These are phyloP conservation scores for Alternaria panax DNA, from an alignment of 2,329 filamentous ascomycete genomes.

Conservation along the genomic window DNA sequence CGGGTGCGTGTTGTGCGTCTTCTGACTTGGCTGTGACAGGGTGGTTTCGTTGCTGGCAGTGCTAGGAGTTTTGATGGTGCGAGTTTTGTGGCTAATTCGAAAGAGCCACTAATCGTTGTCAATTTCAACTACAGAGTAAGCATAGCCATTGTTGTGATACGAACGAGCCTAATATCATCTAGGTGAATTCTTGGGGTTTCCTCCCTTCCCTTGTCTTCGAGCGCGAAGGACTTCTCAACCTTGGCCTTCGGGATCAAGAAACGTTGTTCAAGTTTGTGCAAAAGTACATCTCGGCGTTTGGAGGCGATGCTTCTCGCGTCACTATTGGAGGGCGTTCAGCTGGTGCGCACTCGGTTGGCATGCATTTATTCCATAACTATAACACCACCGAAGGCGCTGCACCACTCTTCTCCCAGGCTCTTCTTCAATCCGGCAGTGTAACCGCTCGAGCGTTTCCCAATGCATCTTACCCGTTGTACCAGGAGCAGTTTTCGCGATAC, in stretches of 20 bases:
- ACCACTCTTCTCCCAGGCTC: constrained; percentile 37
- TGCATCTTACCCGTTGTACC: constrained; percentile 38
- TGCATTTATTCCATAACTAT: constrained; percentile 43
- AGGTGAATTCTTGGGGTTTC: constrained; percentile 34
- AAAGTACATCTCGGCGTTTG: constrained; percentile 50
- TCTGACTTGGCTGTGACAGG: constrained; percentile 11
- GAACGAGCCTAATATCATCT: not conserved
- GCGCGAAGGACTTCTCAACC: constrained; percentile 36
- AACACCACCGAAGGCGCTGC: constrained; percentile 28
- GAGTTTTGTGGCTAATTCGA: constrained; percentile 33
- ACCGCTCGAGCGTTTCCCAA: constrained; percentile 40
- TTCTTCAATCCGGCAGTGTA: constrained; percentile 37
- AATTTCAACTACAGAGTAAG: constrained; percentile 40
- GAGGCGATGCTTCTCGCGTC: constrained; percentile 49
- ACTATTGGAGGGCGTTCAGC: constrained; percentile 50
- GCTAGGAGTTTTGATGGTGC: constrained; percentile 38
- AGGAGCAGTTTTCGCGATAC: constrained; percentile 33
- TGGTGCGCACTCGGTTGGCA: constrained; percentile 41
- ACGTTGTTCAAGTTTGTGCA: constrained; percentile 45
- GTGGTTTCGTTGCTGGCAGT: constrained; percentile 29
- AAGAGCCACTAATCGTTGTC: constrained; percentile 34
- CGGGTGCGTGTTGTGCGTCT: not conserved
- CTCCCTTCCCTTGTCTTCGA: constrained; percentile 35
- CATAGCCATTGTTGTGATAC: not conserved
- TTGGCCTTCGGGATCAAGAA: constrained; percentile 35